Evolutionary conservation across 2,329 filamentous ascomycete genomes (phyloP).

Genomic region (Xylaria sp.): DNA sequence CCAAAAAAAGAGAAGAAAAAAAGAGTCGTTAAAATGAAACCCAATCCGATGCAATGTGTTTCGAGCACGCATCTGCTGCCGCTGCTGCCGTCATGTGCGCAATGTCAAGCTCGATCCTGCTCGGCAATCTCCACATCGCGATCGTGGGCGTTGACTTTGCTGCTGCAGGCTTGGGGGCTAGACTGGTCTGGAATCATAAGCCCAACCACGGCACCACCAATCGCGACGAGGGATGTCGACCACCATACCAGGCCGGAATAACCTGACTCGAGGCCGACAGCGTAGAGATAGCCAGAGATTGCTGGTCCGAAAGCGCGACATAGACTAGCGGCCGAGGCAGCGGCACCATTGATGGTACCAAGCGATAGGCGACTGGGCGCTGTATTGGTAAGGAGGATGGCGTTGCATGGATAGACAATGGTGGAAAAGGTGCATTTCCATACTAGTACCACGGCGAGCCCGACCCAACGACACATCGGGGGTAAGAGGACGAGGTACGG

Average conservation of each 20-base stretch:
- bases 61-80: background rate
- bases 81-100: background rate
- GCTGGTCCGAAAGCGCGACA: slow-evolving; percentile 89
- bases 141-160: slow-evolving; percentile 2
- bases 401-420: slow-evolving; percentile 87
- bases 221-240: slow-evolving; percentile 78
- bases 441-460: slow-evolving; percentile 78
- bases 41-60: slow-evolving; percentile 6
- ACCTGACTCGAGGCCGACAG: slow-evolving; percentile 76
- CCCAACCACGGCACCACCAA: slow-evolving; percentile 76
- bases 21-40: slow-evolving; percentile 18
- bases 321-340: slow-evolving; percentile 87
- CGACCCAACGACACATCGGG: slow-evolving; percentile 69
- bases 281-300: slow-evolving; percentile 83
- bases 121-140: slow-evolving; percentile 23
- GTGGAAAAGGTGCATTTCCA: slow-evolving; percentile 95
- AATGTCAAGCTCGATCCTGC: background rate
- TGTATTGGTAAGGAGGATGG: slow-evolving; percentile 87
- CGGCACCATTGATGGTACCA: slow-evolving; percentile 90
- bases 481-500: slow-evolving; percentile 91
- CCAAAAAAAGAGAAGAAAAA: no score
- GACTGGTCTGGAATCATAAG: slow-evolving; percentile 74
- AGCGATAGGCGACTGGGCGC: slow-evolving; percentile 83
- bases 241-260: slow-evolving; percentile 94
- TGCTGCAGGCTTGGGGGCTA: slow-evolving; percentile 30